Base-by-base conservation (phyloP, 2,329 filamentous ascomycete genomes). In the Tolypocladium nubicola region DNA sequence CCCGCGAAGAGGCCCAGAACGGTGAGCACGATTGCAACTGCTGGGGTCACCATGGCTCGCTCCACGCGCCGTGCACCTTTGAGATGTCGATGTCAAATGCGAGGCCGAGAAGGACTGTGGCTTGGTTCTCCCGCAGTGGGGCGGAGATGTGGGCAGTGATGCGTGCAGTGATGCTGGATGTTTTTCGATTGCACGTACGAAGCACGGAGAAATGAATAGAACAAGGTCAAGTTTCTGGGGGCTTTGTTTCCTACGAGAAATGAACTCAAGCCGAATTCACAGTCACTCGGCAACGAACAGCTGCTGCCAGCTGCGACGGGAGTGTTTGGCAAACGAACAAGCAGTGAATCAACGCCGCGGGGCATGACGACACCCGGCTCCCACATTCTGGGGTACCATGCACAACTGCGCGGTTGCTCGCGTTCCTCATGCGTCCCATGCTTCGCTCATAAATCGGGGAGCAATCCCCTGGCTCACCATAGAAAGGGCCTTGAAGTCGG, bases 1-100 rank as follows among this genome's bases (percentile, higher is more conserved):
- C 72, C 55, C 8, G 61, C 47, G 53, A 71, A 61, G 35, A 75
- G 58, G 13, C 63, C 59, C 13, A 74, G 56, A 33, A 74, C 47
- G 5, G 72, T 55, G 52, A 73, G 59, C 30, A 69, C 71, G 9
- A 75, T 67, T 7, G 58, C 59, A 30, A 60, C 61, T 33, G 40
- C 58, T 2, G 61, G 56, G 41, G 57, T 55, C 43, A 56, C 45
- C 57, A 62, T 63, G 41, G 54, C 52, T 35, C 47, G 47, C 16
- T 35, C 47, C 47, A 35, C 26, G 14, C 19, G 39, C 41, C 7
- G 13, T 47, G 43, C 11, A 26, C 47, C 6, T 13, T 3, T 39
- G 38, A 14, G 38, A 39, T 19, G 1, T 13, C 5, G 26, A 50
- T 11, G 6, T n/a, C 30, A 11, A 52, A 52, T 33, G 52, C 52